phyloP scores from a whole-genome alignment of 225 moss, liverwort and hornwort species.

The Bryum argenteum region DNA sequence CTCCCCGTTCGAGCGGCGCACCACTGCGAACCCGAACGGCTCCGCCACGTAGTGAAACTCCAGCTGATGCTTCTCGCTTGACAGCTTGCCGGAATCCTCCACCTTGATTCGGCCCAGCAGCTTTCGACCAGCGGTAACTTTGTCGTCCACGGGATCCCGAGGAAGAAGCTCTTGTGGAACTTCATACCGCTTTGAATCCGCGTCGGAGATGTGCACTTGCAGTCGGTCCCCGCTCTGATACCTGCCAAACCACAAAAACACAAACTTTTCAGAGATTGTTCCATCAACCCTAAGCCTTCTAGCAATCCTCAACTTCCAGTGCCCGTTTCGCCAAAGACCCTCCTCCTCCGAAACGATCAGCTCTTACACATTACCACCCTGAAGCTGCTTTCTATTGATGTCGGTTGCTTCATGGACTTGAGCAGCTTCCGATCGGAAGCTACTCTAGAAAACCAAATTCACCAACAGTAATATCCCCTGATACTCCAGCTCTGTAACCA shows the following conservation, averaged over 20 bases:
- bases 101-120: slow-evolving; percentile 14
- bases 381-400: too few relatives aligned
- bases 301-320: too few relatives aligned
- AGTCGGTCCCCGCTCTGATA: slow-evolving; percentile 32
- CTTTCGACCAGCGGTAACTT: slow-evolving; percentile 11
- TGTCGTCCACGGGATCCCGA: slow-evolving; percentile 28
- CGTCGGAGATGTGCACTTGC: slow-evolving; percentile 42
- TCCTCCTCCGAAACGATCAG: too few relatives aligned
- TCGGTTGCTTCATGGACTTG: too few relatives aligned
- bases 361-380: too few relatives aligned
- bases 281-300: too few relatives aligned
- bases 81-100: slow-evolving; percentile 6
- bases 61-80: slow-evolving; percentile 23
- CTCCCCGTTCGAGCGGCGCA: slow-evolving; percentile 52
- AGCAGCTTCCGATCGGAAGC: too few relatives aligned
- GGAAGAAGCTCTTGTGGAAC: slow-evolving; percentile 36
- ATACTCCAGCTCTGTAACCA: too few relatives aligned
- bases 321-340: too few relatives aligned
- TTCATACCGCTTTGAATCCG: slow-evolving; percentile 28
- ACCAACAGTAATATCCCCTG: too few relatives aligned
- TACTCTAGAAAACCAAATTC: too few relatives aligned
- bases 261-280: too few relatives aligned
- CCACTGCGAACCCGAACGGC: slow-evolving; percentile 79
- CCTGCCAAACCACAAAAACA: neutral
- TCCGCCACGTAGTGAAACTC: slow-evolving; percentile 62